phyloP scores from a whole-genome alignment of 805 yeast species.

The Spencermartinsiella europaea region DNA sequence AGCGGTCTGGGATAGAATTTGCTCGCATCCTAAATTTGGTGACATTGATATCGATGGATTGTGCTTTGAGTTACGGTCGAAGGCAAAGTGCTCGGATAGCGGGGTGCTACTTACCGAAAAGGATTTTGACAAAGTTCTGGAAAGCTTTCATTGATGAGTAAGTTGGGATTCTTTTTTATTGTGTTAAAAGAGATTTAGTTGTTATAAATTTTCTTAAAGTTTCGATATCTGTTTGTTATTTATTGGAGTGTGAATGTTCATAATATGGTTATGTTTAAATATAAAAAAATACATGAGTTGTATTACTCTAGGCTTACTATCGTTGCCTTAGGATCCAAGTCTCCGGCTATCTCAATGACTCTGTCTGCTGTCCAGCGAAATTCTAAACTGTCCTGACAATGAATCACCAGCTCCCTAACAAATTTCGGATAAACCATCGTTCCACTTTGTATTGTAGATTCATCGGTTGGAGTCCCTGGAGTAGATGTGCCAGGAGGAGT shows the following conservation, averaged over 20 bases:
- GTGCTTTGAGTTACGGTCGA: constrained; percentile 80
- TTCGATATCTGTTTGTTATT: neutral
- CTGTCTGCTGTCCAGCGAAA: constrained; percentile 4
- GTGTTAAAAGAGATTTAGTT: neutral
- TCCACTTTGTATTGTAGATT: neutral
- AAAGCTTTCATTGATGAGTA: constrained; percentile 1
- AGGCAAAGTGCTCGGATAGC: constrained; percentile 90
- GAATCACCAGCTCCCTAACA: neutral
- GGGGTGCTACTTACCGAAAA: constrained; percentile 83
- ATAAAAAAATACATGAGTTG: neutral
- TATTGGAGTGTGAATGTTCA: neutral
- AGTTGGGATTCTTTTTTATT: constrained; percentile 1
- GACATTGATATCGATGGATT: constrained; percentile 93
- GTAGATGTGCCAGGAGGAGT: neutral
- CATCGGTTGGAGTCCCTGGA: constrained; percentile 2
- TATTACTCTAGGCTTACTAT: neutral
- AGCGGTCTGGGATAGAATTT: constrained; percentile 94
- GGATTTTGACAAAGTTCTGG: constrained; percentile 62
- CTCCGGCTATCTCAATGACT: constrained; percentile 1
- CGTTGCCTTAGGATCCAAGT: constrained; percentile 1
- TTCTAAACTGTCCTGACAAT: neutral
- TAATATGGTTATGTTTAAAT: neutral
- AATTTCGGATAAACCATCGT: constrained; percentile 1
- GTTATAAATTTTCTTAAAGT: neutral
- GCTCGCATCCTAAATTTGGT: constrained; percentile 88